Evolutionary conservation across 768 basidiomycete species (phyloP).

Genomic region (Suillus cothurnatus): DNA sequence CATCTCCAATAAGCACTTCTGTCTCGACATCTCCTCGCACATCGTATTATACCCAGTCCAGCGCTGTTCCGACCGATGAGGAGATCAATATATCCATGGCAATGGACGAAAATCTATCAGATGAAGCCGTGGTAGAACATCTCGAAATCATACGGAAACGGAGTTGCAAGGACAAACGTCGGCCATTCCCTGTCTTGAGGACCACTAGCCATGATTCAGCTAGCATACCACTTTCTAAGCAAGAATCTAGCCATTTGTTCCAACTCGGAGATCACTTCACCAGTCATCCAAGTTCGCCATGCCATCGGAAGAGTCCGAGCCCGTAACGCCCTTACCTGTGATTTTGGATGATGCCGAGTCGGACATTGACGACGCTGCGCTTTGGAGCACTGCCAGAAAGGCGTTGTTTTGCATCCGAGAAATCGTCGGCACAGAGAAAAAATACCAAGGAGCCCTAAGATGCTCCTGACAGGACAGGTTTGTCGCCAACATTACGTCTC

Average conservation of each 20-base stretch:
- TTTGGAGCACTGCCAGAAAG: conserved; percentile 41
- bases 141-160: conserved; percentile 46
- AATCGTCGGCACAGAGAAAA: conserved; percentile 49
- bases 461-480: conserved; percentile 40
- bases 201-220: background rate
- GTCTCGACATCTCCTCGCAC: background rate
- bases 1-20: conserved; percentile 10
- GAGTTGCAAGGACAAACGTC: conserved; percentile 4
- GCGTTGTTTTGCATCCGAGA: conserved; percentile 50
- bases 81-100: conserved; percentile 43
- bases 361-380: conserved; percentile 25
- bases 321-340: conserved; percentile 2
- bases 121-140: conserved; percentile 50
- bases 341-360: conserved; percentile 9
- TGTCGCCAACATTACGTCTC: conserved; percentile 13
- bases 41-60: conserved; percentile 9
- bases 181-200: background rate
- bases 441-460: conserved; percentile 42
- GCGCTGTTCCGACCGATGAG: conserved; percentile 36
- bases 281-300: too few relatives aligned
- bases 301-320: background rate
- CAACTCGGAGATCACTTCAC: background rate
- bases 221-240: background rate
- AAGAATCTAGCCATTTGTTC: background rate
- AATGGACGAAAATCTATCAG: conserved; percentile 50